A percentile compares a stretch with the other conserved stretches of the same genome.
Evolutionary conservation across 345 rosid genomes (phyloP).

Genomic region (Draba incana): DNA sequence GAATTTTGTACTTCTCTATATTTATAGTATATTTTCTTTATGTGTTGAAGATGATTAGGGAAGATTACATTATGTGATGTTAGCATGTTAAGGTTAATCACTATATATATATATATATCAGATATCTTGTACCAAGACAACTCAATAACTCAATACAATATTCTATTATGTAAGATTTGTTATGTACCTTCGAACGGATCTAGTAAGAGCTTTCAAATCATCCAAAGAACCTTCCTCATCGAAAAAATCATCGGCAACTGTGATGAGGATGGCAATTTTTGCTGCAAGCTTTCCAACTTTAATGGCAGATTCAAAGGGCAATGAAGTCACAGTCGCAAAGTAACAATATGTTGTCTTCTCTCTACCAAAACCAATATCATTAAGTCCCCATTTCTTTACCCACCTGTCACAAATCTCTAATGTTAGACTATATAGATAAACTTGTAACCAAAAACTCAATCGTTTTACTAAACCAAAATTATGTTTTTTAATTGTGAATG

Average conservation of each 20-base stretch:
- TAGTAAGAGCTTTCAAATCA: slow-evolving; percentile 51
- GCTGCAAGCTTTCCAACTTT: slow-evolving; percentile 42
- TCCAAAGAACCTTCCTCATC: slow-evolving; percentile 58
- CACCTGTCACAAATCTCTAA: slow-evolving; percentile 45
- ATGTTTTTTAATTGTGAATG: no score
- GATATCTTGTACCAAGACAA: no score
- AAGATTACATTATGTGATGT: no score
- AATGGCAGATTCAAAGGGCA: slow-evolving; percentile 46
- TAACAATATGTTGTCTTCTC: slow-evolving; percentile 67
- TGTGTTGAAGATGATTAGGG: no score
- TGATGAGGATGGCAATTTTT: slow-evolving; percentile 54
- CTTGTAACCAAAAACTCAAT: background rate
- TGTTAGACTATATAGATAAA: slow-evolving; percentile 8
- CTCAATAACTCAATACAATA: no score
- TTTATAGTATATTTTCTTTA: no score
- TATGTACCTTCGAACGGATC: slow-evolving; percentile 54
- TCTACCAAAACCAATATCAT: slow-evolving; percentile 63
- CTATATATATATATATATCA: no score
- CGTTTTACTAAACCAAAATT: no score
- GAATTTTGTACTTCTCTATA: no score
- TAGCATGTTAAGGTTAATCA: no score
- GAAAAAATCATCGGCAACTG: slow-evolving; percentile 69
- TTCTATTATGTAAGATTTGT: no score
- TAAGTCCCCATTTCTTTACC: slow-evolving; percentile 53
- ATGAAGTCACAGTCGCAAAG: slow-evolving; percentile 50